These are phyloP conservation scores for Firmiana major DNA, from an alignment of 345 rosid species.

Conservation along the genomic window DNA sequence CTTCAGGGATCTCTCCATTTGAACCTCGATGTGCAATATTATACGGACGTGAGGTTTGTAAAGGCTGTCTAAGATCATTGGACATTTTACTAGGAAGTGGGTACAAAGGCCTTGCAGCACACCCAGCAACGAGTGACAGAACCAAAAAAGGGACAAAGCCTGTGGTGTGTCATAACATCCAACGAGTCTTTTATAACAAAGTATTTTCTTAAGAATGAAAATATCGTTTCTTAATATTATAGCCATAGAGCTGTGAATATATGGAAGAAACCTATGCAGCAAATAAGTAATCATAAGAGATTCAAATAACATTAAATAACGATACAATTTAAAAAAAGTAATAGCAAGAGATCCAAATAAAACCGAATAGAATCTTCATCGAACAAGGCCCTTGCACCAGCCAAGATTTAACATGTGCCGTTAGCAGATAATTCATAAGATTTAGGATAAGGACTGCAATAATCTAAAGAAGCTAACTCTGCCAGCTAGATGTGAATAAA, in stretches of 20 bases:
- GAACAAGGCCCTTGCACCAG: not conserved
- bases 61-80: slow-evolving; percentile 41
- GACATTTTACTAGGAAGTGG: slow-evolving; percentile 70
- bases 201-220: not conserved
- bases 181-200: not conserved
- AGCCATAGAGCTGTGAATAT: too few relatives aligned
- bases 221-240: not conserved
- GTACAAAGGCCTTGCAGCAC: slow-evolving; percentile 70
- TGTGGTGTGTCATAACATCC: slow-evolving; percentile 21
- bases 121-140: slow-evolving; percentile 40
- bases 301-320: too few relatives aligned
- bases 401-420: not conserved
- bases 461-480: not conserved
- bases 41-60: slow-evolving; percentile 88
- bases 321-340: too few relatives aligned
- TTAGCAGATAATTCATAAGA: not conserved
- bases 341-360: not conserved
- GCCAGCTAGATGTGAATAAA: not conserved
- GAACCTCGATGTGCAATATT: slow-evolving; percentile 95
- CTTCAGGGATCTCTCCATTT: slow-evolving; percentile 94
- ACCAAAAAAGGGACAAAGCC: slow-evolving; percentile 44
- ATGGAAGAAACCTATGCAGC: not conserved
- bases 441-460: not conserved
- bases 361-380: not conserved
- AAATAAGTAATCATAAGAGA: not conserved